Evolutionary conservation across 1,284 basidiomycete species (phyloP), one percentile per base, ranked within the genome.

Genomic region (Mycena citricolor): DNA sequence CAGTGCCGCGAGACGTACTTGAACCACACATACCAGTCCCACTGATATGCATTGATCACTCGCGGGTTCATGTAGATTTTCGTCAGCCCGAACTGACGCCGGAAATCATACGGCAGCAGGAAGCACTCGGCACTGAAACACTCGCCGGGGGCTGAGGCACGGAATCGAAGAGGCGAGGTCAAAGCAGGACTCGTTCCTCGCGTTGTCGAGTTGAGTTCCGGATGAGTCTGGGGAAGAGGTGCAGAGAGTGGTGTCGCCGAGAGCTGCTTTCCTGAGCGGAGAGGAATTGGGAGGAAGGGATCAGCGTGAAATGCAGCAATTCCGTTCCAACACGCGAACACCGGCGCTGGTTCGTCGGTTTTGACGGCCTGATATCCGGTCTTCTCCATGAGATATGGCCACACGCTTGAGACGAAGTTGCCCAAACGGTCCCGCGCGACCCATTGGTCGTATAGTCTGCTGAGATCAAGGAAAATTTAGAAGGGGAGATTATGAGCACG

Each of bases 301-400:
- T 69, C 70, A 0, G 77, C 68, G 14, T 59, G 54, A 54, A 81
- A 74, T 0, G 67, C 73, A 31, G 72, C 69, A 43, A 77, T 74
- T 20, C 80, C 80, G 57, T 82, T 81, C 80, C 80, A 81, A 61
- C 79, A 81, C 0, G 72, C 57, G 38, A 74, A 71, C 4, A 79
- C 77, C 8, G 70, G 67, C n/a, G 75, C 70, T 1, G 73, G 70
- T 25, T 66, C 61, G 23, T 70, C 70, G 22, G 48, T 44, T 42
- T 61, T 60, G 46, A 72, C 63, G n/a, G 69, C 60, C 51, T 58
- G 38, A 58, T 59, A 50, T 51, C 58, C 55, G 54, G 58, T 32
- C 44, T 54, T 44, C 46, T 76, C 71, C 49, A 71, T 63, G 52
- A 78, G 73, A 55, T 73, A 79, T 0, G 79, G 79, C 74, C 74